These are phyloP conservation scores for Zygotorulaspora danielsina DNA, from an alignment of 805 yeast species.

Conservation along the genomic window DNA sequence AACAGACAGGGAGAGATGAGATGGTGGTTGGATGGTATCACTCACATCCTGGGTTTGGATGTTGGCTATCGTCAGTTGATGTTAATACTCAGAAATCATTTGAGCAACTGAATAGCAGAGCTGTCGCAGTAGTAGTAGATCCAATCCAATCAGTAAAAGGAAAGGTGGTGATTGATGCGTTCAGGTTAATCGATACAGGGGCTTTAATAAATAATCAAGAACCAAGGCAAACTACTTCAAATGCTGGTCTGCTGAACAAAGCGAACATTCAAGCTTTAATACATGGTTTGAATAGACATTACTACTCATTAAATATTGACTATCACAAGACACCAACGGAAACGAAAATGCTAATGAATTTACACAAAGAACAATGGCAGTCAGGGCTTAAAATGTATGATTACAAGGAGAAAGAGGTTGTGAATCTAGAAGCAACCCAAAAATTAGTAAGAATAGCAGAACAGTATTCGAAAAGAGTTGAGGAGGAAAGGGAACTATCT, in stretches of 20 bases:
- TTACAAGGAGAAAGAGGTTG: slow-evolving; percentile 70
- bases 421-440: slow-evolving; percentile 67
- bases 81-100: slow-evolving; percentile 97
- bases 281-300: slow-evolving; percentile 95
- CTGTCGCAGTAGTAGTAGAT: slow-evolving; percentile 97
- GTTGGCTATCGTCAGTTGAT: slow-evolving; percentile 98
- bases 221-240: slow-evolving; percentile 95
- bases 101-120: slow-evolving; percentile 90
- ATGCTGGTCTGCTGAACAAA: slow-evolving; percentile 90
- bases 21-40: slow-evolving; percentile 99
- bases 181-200: slow-evolving; percentile 85
- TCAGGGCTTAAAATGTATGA: slow-evolving; percentile 78
- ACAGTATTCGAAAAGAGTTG: slow-evolving; percentile 80
- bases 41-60: slow-evolving; percentile 99
- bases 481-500: slow-evolving; percentile 83
- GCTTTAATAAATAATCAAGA: slow-evolving; percentile 93
- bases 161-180: slow-evolving; percentile 97
- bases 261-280: slow-evolving; percentile 95
- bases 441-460: slow-evolving; percentile 86
- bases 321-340: slow-evolving; percentile 89
- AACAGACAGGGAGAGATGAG: slow-evolving; percentile 98
- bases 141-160: slow-evolving; percentile 99
- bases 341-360: slow-evolving; percentile 86
- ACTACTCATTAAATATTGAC: slow-evolving; percentile 91
- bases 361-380: slow-evolving; percentile 96